phyloP scores from a whole-genome alignment of 2,329 filamentous ascomycete species.

The Westerdykella ornata region DNA sequence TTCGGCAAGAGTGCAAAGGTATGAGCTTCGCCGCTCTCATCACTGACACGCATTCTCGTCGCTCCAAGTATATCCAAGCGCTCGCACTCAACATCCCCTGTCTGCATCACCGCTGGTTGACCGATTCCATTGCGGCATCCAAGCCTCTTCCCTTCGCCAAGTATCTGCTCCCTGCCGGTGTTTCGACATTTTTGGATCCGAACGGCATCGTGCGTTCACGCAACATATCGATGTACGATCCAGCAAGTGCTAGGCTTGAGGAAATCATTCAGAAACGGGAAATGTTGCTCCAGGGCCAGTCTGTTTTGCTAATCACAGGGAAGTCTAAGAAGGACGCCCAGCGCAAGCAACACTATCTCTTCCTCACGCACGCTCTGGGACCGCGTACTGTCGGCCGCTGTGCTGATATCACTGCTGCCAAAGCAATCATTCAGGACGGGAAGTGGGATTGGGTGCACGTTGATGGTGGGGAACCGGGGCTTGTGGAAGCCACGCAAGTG shows the following conservation, averaged over 20 bases:
- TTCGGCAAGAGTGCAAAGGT: constrained; percentile 49
- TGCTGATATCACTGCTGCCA: constrained; percentile 59
- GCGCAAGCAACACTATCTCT: constrained; percentile 65
- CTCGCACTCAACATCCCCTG: constrained; percentile 85
- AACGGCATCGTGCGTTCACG: constrained; percentile 68
- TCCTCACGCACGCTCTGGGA: constrained; percentile 72
- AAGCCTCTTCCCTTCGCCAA: constrained; percentile 65
- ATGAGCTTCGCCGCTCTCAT: constrained; percentile 79
- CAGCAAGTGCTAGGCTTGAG: constrained; percentile 41
- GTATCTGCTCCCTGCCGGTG: constrained; percentile 80
- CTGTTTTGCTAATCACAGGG: constrained; percentile 65
- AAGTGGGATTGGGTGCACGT: constrained; percentile 77
- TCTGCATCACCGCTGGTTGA: constrained; percentile 73
- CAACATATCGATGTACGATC: constrained; percentile 54
- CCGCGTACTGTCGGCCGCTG: constrained; percentile 61
- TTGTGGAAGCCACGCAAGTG: constrained; percentile 44
- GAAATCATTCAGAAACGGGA: constrained; percentile 41
- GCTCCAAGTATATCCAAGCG: constrained; percentile 90
- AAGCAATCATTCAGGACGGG: constrained; percentile 49
- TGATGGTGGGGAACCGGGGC: constrained; percentile 58
- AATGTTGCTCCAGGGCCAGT: constrained; percentile 57
- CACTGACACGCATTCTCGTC: constrained; percentile 76
- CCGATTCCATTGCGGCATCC: constrained; percentile 58
- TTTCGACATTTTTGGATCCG: constrained; percentile 63
- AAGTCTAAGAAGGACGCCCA: constrained; percentile 57